Evolutionary conservation across 208 protist species (phyloP), one percentile per base, ranked within the genome.

Genomic region (Hexamita inflata): DNA sequence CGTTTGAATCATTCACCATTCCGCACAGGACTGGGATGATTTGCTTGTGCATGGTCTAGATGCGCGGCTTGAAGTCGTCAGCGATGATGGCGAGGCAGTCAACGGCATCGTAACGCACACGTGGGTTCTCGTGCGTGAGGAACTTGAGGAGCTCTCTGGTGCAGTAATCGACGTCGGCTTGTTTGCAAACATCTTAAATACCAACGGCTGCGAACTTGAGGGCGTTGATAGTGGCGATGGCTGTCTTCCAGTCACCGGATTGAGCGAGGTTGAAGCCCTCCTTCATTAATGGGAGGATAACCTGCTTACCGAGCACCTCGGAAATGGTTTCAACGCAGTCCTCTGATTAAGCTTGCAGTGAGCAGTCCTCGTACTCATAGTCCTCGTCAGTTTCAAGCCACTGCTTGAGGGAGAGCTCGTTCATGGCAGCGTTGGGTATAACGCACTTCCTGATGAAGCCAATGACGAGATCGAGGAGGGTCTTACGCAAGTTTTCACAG

Each of bases 1-100:
- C 15, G 60, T 30, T 38, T 15, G 60, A 34, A 34, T 66, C 60
- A 24, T 38, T 13, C 24, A 30, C 60, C 26, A 66, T n/a, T 15
- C 15, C 34, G 15, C 15, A 38, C 15, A 66, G 60, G 60, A 66
- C 24, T 15, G 60, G 60, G 24, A 66, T 66, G 60, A 66, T 34
- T 19, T 41, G 1, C 15, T 61, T 13, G 67, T 57, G 49, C 15
- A 13, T 29, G 2, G 19, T 39, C 67, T 75, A 67, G 45, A 79
- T 39, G 1, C 7, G 0, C 19, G 76, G 76, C 24, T 1, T 15
- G 41, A 75, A 75, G 67, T 79, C 76, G 28, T 35, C 28, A n/a
- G 68, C 1, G 11, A 79, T 59, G 7, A 77, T 70, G 34, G 70
- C 76, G 4, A 79, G 39, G 76, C 70, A 13, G 45, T 75, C 77